Evolutionary conservation across 2,329 filamentous ascomycete genomes (phyloP), one percentile per base, ranked within the genome.

Genomic region (Canariomyces notabilis): DNA sequence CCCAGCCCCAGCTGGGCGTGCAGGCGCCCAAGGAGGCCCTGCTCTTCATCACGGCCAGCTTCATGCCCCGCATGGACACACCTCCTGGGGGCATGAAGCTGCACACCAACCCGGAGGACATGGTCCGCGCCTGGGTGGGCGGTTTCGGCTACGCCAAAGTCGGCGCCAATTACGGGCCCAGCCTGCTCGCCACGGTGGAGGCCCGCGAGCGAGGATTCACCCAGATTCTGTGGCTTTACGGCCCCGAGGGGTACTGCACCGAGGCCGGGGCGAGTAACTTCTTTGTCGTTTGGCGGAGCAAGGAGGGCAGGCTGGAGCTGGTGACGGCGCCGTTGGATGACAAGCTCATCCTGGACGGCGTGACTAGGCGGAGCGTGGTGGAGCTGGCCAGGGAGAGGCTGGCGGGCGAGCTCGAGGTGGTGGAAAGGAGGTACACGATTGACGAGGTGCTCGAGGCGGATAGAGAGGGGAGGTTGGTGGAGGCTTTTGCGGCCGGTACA

Each of bases 191-290:
- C 3, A 89, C 89, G 39, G 76, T 76, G 15, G 85, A 90, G 65
- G 90, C 90, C 3, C 72, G 82, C 46, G 71, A 70, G 9, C 70
- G 78, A 33, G 90, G 91, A 0, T 96, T 82, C 67, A 80, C 91
- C 61, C 91, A 96, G 74, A 85, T 96, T 46, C 77, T 96, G n/a
- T 96, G 90, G 90, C 76, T 96, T 41, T 93, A 95, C 60, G 89
- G 89, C 1, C 67, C 79, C 33, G 76, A 91, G 57, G 79, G 79
- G 42, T 79, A 80, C 62, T 89, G 94, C 53, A 96, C 90, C 2
- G 90, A 96, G 71, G 90, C 90, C 2, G 90, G 90, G 4, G 90
- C 89, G 11, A 87, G 82, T 60, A 96, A 96, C 69, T 95, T 95
- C 70, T 95, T 96, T 61, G 74, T 95, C 6, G 72, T 95, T 11